phyloP scores from a whole-genome alignment of 352 stramenopile species.

The Globisporangium rhizosaccharum region DNA sequence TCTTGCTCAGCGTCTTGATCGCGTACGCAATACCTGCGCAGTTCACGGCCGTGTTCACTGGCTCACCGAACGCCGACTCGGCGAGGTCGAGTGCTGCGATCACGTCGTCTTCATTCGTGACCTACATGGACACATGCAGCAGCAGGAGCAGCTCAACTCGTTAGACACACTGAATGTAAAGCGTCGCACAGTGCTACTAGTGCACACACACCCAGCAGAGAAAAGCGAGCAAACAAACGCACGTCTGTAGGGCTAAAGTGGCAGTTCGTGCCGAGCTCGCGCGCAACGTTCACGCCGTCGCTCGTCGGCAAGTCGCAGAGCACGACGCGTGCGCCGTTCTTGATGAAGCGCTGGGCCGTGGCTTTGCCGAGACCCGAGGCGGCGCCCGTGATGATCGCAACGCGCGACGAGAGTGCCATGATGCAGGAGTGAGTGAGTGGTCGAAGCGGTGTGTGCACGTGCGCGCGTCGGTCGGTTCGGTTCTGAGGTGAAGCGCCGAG shows the following conservation, averaged over 20 bases:
- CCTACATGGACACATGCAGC: conserved; percentile 32
- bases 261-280: conserved; percentile 67
- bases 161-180: neutral
- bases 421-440: neutral
- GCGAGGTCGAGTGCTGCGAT: conserved; percentile 87
- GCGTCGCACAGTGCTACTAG: neutral
- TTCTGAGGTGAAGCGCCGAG: neutral
- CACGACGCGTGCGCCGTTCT: conserved; percentile 87
- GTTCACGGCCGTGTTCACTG: conserved; percentile 93
- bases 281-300: conserved; percentile 73
- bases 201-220: neutral
- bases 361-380: conserved; percentile 92
- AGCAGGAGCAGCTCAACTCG: neutral
- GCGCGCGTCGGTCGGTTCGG: neutral
- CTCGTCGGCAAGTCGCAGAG: conserved; percentile 89
- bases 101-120: conserved; percentile 90
- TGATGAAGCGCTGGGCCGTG: conserved; percentile 87
- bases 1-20: conserved; percentile 92
- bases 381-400: conserved; percentile 91
- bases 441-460: no score
- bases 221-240: conserved; percentile 14
- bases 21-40: conserved; percentile 94
- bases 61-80: conserved; percentile 88
- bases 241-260: conserved; percentile 82
- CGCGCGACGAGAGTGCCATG: conserved; percentile 58